phyloP scores from a whole-genome alignment of 768 basidiomycete species.

The Austroboletus eburneus region DNA sequence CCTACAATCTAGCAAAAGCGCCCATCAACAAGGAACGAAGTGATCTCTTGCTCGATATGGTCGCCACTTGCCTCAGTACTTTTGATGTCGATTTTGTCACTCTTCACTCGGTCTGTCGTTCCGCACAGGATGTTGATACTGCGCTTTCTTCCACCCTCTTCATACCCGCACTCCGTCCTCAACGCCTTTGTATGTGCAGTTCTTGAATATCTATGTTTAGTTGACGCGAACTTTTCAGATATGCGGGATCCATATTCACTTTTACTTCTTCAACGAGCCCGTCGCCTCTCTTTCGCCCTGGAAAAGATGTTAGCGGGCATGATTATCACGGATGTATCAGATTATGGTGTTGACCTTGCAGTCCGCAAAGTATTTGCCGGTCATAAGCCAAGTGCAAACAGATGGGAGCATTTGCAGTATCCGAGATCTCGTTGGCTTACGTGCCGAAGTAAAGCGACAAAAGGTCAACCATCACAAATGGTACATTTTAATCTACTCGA shows the following conservation, averaged over 20 bases:
- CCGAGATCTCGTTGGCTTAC: constrained; percentile 15
- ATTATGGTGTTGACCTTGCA: constrained; percentile 14
- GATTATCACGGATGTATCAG: not conserved
- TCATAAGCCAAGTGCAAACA: constrained; percentile 4
- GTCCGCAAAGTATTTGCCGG: constrained; percentile 2
- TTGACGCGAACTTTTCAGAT: not conserved
- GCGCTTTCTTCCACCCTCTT: constrained; percentile 25
- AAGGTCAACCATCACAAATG: not conserved
- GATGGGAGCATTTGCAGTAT: constrained; percentile 6
- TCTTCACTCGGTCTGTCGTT: constrained; percentile 4
- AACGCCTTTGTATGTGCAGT: not conserved
- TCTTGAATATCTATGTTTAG: too few species aligned
- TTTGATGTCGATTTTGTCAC: not conserved
- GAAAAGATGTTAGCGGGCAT: constrained; percentile 4
- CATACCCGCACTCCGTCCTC: constrained; percentile 12
- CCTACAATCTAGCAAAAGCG: not conserved
- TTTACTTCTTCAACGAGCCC: constrained; percentile 16
- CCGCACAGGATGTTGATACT: constrained; percentile 10
- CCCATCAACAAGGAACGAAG: not conserved
- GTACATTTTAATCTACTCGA: constrained; percentile 10
- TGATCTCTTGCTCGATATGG: not conserved
- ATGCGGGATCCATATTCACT: not conserved
- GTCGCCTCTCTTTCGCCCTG: constrained; percentile 19
- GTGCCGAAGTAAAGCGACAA: not conserved
- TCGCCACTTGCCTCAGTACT: not conserved